Conservation (phyloP, 306 rosid genomes). For the Acacia crassicarpa region DNA sequence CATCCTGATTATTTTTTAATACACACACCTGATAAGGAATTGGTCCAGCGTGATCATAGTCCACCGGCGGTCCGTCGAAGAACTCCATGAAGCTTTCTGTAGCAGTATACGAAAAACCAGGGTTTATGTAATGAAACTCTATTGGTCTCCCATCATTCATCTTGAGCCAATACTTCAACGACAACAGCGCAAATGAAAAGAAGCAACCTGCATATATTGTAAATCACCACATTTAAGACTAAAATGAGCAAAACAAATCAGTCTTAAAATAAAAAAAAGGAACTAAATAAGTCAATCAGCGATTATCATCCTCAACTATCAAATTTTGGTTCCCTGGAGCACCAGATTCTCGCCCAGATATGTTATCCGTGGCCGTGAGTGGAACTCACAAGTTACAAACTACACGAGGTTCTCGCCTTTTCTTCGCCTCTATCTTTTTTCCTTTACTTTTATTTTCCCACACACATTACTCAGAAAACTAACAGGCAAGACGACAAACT, state of each 20-base stretch:
- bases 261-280: background rate
- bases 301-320: background rate
- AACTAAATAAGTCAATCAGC: background rate
- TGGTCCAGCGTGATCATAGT: background rate
- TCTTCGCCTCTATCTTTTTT: background rate
- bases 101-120: background rate
- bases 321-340: background rate
- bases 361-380: background rate
- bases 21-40: background rate
- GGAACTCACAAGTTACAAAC: background rate
- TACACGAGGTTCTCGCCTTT: background rate
- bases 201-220: background rate
- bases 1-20: background rate
- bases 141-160: constrained; percentile 15
- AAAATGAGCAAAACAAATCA: background rate
- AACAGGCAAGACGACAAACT: background rate
- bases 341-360: background rate
- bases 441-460: background rate
- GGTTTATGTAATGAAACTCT: background rate
- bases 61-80: background rate
- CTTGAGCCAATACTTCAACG: background rate
- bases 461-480: background rate
- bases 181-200: background rate
- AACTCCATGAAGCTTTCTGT: constrained; percentile 6
- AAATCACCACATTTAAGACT: background rate